phyloP scores from a whole-genome alignment of 495 filamentous ascomycete genomes.

The Talaromyces liani region DNA sequence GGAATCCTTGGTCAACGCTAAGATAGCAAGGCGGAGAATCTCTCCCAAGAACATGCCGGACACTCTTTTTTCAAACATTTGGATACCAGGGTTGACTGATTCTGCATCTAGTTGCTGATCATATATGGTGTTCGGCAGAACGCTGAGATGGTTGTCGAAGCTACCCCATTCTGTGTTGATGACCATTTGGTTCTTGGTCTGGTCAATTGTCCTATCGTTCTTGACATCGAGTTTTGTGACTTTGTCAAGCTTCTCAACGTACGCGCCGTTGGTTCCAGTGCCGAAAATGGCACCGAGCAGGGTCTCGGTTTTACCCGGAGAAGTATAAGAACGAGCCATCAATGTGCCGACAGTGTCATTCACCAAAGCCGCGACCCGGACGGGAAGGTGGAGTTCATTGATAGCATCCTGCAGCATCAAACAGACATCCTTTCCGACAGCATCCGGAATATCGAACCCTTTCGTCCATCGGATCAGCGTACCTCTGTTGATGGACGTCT shows the following conservation, averaged over 20 bases:
- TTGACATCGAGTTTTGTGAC: conserved; percentile 42
- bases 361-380: conserved; percentile 87
- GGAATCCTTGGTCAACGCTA: conserved; percentile 56
- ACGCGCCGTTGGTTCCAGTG: conserved; percentile 92
- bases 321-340: conserved; percentile 94
- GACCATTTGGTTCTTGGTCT: conserved; percentile 85
- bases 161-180: conserved; percentile 98
- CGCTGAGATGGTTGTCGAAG: conserved; percentile 87
- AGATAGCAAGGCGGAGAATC: conserved; percentile 71
- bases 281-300: conserved; percentile 86
- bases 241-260: conserved; percentile 53
- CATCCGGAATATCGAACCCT: conserved; percentile 91
- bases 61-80: conserved; percentile 98
- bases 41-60: conserved; percentile 98
- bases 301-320: conserved; percentile 79
- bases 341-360: conserved; percentile 97
- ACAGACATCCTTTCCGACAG: conserved; percentile 91
- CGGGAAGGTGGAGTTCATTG: conserved; percentile 76
- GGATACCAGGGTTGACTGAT: conserved; percentile 86
- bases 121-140: conserved; percentile 79
- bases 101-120: conserved; percentile 71
- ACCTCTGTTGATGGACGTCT: conserved; percentile 88
- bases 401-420: conserved; percentile 85
- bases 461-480: conserved; percentile 95
- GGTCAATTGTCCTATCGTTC: conserved; percentile 42